phyloP scores from a whole-genome alignment of 352 stramenopile species.

The Globisporangium nagaii region DNA sequence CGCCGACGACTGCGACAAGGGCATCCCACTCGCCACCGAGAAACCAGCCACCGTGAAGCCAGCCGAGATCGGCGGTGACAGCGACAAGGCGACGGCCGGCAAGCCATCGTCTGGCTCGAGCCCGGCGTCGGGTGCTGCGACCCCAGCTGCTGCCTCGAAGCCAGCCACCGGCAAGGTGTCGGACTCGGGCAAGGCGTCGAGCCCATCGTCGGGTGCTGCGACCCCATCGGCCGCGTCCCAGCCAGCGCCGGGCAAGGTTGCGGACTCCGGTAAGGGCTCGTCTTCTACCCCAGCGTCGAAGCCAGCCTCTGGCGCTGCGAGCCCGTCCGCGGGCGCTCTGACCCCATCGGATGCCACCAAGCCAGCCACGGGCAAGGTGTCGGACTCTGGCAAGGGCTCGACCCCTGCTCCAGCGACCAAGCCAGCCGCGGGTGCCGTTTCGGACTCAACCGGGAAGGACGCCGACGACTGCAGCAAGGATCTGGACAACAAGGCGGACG shows the following conservation, averaged over 20 bases:
- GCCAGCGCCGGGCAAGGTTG: not conserved
- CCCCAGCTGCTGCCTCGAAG: conserved; percentile 3
- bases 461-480: conserved; percentile 9
- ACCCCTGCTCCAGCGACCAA: not conserved
- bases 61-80: not conserved
- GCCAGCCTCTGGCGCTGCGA: not conserved
- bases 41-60: conserved; percentile 9
- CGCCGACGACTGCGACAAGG: conserved; percentile 10
- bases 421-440: not conserved
- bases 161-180: conserved; percentile 4
- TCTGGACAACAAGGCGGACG: conserved; percentile 22
- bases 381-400: conserved; percentile 3
- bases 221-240: not conserved
- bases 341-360: conserved; percentile 6
- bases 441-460: conserved; percentile 3
- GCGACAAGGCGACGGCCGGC: not conserved
- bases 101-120: conserved; percentile 3
- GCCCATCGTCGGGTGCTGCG: not conserved
- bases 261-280: too few relatives aligned
- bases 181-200: not conserved
- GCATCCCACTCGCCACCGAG: conserved; percentile 8
- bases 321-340: not conserved
- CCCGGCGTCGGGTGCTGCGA: too few relatives aligned
- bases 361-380: conserved; percentile 2
- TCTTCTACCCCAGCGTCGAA: too few relatives aligned